Base-by-base conservation (phyloP, 192 early-diverging fungal species). In the Entomortierella beljakovae region DNA sequence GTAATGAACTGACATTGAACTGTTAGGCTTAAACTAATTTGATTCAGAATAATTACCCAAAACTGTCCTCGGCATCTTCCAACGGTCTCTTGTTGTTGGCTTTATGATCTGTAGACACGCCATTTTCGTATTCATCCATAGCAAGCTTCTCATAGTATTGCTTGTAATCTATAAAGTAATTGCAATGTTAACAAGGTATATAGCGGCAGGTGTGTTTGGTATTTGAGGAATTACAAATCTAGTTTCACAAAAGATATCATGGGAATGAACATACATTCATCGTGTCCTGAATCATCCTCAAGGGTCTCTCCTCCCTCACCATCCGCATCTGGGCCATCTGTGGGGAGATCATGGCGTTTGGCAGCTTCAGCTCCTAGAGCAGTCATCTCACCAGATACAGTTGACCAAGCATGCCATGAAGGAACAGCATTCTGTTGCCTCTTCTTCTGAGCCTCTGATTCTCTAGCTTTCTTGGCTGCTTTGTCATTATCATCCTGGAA, bases 361-460 rank as follows among this genome's bases (percentile, higher is more conserved):
- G 55, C 66, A 32, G 74, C 80, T 13, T 64, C 59, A 10, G 55
- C 51, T 54, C 82, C 69, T 10, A 77, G 69, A 35, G 79, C 82
- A 22, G 81, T 85, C 37, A 80, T 80, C 10, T 80, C 81, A 22
- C 88, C 87, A 9, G 91, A 92, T 0, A 94, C 89, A 1, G 92
- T 92, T 60, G 88, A 90, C 62, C 89, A 90, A 31, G 88, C 87
- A 71, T 94, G 93, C 93, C 93, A 94, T 29, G 88, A 87, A 20
- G 93, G 93, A 38, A 94, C 81, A 23, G 89, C 91, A 62, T 94
- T 94, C 71, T 93, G 92, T 48, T 87, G 87, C 33, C 88, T 68
- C 57, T 90, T 92, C 71, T 90, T 87, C 50, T 88, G 88, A 1
- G 89, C 84, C 58, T 92, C 92, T 2, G 80, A 71, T 57, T 90